A percentile compares a stretch with the other conserved stretches of the same genome.
phyloP scores from a whole-genome alignment of 208 protist genomes.

The Acanthamoeba rhysodes region DNA sequence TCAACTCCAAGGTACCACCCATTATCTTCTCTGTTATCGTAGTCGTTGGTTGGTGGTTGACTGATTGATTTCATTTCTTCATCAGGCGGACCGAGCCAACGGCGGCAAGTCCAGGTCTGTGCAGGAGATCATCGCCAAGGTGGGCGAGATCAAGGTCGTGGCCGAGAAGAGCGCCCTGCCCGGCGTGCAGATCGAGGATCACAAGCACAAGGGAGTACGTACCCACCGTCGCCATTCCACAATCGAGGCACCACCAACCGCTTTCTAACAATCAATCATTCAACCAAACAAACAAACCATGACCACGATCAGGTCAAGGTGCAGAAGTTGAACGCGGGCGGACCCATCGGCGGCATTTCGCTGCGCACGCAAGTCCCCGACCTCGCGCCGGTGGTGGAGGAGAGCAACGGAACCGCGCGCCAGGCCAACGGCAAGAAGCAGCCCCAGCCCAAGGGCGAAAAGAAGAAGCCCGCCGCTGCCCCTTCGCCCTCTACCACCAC shows the following conservation, averaged over 20 bases:
- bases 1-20: slow-evolving; percentile 77
- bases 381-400: not conserved
- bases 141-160: slow-evolving; percentile 89
- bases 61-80: slow-evolving; percentile 80
- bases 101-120: slow-evolving; percentile 74
- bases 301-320: slow-evolving; percentile 24
- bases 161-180: slow-evolving; percentile 89
- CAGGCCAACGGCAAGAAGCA: not conserved
- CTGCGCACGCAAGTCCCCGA: not conserved
- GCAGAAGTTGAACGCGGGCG: slow-evolving; percentile 49
- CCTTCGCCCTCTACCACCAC: not conserved
- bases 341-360: not conserved
- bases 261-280: not conserved
- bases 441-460: not conserved
- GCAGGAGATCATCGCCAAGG: slow-evolving; percentile 95
- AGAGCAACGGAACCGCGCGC: not conserved
- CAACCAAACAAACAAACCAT: not conserved
- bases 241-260: not conserved
- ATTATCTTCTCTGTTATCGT: not conserved
- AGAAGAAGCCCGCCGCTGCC: not conserved
- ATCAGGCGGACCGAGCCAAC: slow-evolving; percentile 90
- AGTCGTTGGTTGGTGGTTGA: not conserved
- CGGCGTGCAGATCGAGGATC: slow-evolving; percentile 63
- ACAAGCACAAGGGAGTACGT: slow-evolving; percentile 60
- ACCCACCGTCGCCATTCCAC: not conserved